Evolutionary conservation across 768 basidiomycete genomes (phyloP).

Genomic region (Auricularia auricula-judae): DNA sequence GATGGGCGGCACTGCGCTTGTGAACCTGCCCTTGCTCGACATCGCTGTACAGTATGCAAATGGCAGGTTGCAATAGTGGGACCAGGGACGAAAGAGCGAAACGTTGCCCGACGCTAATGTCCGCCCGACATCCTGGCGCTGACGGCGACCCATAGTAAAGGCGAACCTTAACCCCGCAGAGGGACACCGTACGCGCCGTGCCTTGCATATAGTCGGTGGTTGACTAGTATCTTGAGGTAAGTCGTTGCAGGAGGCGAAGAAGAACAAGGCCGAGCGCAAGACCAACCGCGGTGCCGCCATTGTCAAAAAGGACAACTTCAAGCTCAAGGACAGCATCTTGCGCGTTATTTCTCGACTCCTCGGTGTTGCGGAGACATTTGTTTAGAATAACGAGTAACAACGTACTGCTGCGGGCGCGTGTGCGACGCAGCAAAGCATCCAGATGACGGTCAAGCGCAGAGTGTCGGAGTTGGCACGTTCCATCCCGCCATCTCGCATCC

Average conservation of each 20-base stretch:
- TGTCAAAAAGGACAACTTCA: slow-evolving; percentile 88
- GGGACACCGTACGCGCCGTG: slow-evolving; percentile 47
- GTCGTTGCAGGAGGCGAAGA: slow-evolving; percentile 85
- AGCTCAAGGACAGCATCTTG: slow-evolving; percentile 67
- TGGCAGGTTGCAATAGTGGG: too few species aligned
- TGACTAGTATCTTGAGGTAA: slow-evolving; percentile 47
- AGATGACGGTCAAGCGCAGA: too few species aligned
- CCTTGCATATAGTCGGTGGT: neutral
- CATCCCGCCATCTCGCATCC: too few species aligned
- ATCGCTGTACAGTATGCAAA: neutral
- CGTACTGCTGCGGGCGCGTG: too few species aligned
- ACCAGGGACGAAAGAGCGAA: too few species aligned
- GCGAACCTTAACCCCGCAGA: slow-evolving; percentile 89
- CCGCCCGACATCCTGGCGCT: neutral
- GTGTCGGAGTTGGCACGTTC: too few species aligned
- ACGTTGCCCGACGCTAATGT: too few species aligned
- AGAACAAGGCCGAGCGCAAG: slow-evolving; percentile 81
- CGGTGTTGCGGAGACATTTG: too few species aligned
- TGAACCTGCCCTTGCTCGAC: neutral
- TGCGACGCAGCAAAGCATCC: too few species aligned
- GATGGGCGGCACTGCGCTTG: neutral
- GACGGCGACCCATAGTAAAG: slow-evolving; percentile 51
- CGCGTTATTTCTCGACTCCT: too few species aligned
- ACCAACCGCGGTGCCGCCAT: slow-evolving; percentile 82
- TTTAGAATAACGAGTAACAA: too few species aligned